Conservation (phyloP, 2,329 filamentous ascomycete species). For the Curvularia spicifera region DNA sequence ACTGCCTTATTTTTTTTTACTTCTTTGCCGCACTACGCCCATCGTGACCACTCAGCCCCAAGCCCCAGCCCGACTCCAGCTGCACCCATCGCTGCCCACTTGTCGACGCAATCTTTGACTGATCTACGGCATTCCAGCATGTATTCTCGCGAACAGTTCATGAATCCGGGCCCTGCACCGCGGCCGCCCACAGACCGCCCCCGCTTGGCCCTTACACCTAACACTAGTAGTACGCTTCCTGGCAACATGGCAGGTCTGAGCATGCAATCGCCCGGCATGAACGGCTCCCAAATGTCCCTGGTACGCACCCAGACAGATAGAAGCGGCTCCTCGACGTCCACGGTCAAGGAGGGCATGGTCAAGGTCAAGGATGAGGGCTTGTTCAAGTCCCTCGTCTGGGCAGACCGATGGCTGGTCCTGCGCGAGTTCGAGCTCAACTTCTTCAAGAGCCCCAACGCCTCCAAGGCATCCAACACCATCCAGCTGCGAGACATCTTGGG, state of each 20-base stretch:
- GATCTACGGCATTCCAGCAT: slow-evolving; percentile 53
- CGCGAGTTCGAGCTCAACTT: slow-evolving; percentile 94
- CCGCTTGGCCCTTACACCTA: slow-evolving; percentile 79
- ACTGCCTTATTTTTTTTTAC: neutral
- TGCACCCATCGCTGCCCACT: slow-evolving; percentile 3
- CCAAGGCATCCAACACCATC: slow-evolving; percentile 83
- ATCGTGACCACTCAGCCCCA: neutral
- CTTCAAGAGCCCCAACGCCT: slow-evolving; percentile 83
- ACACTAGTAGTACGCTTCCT: slow-evolving; percentile 68
- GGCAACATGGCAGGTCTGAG: slow-evolving; percentile 82
- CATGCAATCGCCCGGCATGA: slow-evolving; percentile 65
- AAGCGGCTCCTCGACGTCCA: slow-evolving; percentile 41
- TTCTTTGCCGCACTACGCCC: slow-evolving; percentile 1
- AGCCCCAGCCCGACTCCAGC: slow-evolving; percentile 2
- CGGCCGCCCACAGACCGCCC: slow-evolving; percentile 85
- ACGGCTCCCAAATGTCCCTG: slow-evolving; percentile 49
- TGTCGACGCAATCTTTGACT: slow-evolving; percentile 13
- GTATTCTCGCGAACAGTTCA: slow-evolving; percentile 74
- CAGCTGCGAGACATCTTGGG: slow-evolving; percentile 86
- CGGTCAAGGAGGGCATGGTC: slow-evolving; percentile 72
- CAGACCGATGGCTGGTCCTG: slow-evolving; percentile 88
- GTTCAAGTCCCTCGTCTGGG: slow-evolving; percentile 82
- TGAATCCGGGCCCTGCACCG: slow-evolving; percentile 96
- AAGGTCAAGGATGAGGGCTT: slow-evolving; percentile 91
- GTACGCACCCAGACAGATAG: slow-evolving; percentile 52